Evolutionary conservation across 2,329 filamentous ascomycete species (phyloP), one percentile per base, ranked within the genome.

Genomic region (Ophiocordyceps camponoti-leonardi): DNA sequence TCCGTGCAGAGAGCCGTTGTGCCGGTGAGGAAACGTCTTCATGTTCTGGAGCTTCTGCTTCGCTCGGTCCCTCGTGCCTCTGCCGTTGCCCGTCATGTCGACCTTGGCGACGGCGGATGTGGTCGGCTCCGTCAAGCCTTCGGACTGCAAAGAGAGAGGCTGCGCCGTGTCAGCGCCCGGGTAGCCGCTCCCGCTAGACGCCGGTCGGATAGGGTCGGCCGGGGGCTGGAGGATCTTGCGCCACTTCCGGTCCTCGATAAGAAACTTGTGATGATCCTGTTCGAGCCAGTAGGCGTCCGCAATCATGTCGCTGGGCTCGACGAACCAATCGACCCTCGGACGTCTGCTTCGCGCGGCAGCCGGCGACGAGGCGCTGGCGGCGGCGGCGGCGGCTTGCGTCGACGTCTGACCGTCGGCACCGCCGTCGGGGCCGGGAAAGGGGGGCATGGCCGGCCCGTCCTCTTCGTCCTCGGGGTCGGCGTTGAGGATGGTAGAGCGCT

Each of bases 221-320:
- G 54, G 52, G 20, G 64, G 62, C 1, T 76, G 70, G 50, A 84
- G 93, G 14, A 95, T 76, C 47, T 75, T 80, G 43, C 75, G 73
- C 56, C 86, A 86, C 54, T 85, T 69, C 14, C 79, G 77, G 60
- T 94, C 83, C 57, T 94, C 84, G 40, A 94, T 81, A 26, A 87
- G 68, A 45, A 72, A 72, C 59, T 88, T 93, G 61, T 95, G 87
- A 47, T 81, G 69, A 30, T 75, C 77, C 54, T 88, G 79, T 58
- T 95, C 86, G 20, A 93, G 66, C 92, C 92, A 98, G 56, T 88
- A 86, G 1, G 83, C 72, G 65, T 98, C 92, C 5, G 88, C 88
- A 42, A 96, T 67, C 60, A 95, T 73, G 58, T 96, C 88, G 46
- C 84, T 80, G 0, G 90, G 85, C 41, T 83, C 77, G 18, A 88